Conservation (phyloP, 345 rosid species). For the Heritiera littoralis region DNA sequence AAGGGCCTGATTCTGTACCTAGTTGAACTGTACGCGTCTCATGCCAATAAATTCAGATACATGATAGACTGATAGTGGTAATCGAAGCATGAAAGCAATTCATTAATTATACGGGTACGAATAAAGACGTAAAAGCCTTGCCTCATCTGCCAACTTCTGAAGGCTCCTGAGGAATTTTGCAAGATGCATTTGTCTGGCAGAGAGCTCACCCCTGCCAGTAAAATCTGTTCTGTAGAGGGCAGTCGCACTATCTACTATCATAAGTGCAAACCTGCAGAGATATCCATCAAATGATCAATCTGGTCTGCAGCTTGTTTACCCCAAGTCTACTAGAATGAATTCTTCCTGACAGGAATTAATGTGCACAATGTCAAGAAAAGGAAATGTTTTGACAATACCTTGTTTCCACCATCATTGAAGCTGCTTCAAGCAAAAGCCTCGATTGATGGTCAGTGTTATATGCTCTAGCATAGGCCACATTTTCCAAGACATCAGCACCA, state of each 20-base stretch:
- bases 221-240: conserved; percentile 95
- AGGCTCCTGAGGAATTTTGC: conserved; percentile 96
- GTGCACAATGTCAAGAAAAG: conserved; percentile 3
- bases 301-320: not conserved
- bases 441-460: conserved; percentile 99
- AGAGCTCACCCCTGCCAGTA: conserved; percentile 91
- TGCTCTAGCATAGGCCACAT: conserved; percentile 96
- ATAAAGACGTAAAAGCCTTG: conserved; percentile 23
- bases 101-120: not conserved
- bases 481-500: conserved; percentile 95
- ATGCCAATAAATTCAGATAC: too few relatives aligned
- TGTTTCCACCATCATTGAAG: conserved; percentile 99
- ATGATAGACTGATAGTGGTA: not conserved
- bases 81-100: not conserved
- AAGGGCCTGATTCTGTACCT: too few relatives aligned
- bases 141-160: conserved; percentile 98
- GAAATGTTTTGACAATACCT: conserved; percentile 42
- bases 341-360: not conserved
- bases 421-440: conserved; percentile 96
- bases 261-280: conserved; percentile 73
- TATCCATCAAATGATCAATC: conserved; percentile 18
- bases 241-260: conserved; percentile 97
- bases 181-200: conserved; percentile 98
- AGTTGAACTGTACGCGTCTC: too few relatives aligned
- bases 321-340: not conserved